Evolutionary conservation across 2,329 filamentous ascomycete genomes (phyloP).

Genomic region (Myriosclerotinia curreyana): DNA sequence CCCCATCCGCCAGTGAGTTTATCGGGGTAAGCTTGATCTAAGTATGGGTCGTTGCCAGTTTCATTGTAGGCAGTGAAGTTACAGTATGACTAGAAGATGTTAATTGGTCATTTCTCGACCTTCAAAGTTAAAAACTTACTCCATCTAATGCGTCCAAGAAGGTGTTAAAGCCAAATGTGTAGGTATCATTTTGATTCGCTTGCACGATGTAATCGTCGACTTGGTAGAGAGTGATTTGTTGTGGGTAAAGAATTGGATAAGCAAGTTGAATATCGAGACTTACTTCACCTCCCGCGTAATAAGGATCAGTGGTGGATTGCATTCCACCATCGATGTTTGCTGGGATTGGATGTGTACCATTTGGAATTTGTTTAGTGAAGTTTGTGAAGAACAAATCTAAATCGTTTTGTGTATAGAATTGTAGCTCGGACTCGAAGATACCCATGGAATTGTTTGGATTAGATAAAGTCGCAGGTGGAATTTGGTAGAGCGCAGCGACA

Average conservation of each 20-base stretch:
- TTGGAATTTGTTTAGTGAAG: constrained; percentile 35
- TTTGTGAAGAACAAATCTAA: constrained; percentile 39
- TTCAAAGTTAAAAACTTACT: constrained; percentile 27
- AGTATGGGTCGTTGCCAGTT: constrained; percentile 40
- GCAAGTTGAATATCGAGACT: constrained; percentile 41
- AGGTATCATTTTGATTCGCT: constrained; percentile 32
- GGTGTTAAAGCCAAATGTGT: constrained; percentile 45
- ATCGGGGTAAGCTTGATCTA: constrained; percentile 29
- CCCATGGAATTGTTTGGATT: constrained; percentile 39
- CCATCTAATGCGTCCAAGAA: constrained; percentile 48
- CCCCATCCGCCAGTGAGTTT: constrained; percentile 32
- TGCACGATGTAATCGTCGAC: constrained; percentile 42
- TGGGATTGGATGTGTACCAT: constrained; percentile 38
- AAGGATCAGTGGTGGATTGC: constrained; percentile 30
- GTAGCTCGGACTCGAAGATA: constrained; percentile 41
- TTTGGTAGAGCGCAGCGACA: constrained; percentile 40
- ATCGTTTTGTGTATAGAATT: constrained; percentile 42
- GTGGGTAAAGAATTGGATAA: constrained; percentile 43
- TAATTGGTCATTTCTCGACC: constrained; percentile 23
- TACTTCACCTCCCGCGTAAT: constrained; percentile 37
- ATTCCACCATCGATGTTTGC: constrained; percentile 43
- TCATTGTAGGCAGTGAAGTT: constrained; percentile 43
- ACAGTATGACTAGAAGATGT: constrained; percentile 41
- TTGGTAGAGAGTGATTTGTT: constrained; percentile 42
- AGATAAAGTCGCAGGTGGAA: constrained; percentile 30